phyloP scores from a whole-genome alignment of 2,329 filamentous ascomycete species.

The Hymenoscyphus albidus region DNA sequence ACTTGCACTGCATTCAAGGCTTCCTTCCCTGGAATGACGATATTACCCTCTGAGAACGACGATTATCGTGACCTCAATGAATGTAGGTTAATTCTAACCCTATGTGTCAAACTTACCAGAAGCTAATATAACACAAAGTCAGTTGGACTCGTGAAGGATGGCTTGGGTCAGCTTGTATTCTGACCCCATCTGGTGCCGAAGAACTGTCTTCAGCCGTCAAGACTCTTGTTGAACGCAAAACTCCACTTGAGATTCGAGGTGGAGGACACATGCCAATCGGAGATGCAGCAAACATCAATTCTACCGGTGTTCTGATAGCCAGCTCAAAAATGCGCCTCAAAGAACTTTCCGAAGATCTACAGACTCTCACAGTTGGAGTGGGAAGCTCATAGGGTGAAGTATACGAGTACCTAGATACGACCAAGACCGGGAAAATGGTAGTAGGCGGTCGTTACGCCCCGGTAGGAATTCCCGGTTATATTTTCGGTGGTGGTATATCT shows the following conservation, averaged over 20 bases:
- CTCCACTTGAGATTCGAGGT: conserved; percentile 50
- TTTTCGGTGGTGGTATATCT: conserved; percentile 36
- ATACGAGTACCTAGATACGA: conserved; percentile 35
- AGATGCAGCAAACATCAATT: conserved; percentile 46
- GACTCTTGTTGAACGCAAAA: conserved; percentile 12
- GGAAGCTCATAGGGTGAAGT: conserved; percentile 39
- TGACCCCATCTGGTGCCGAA: conserved; percentile 15
- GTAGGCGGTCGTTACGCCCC: conserved; percentile 37
- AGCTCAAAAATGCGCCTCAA: conserved; percentile 33
- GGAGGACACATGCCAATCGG: conserved; percentile 56
- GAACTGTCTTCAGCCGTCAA: conserved; percentile 21
- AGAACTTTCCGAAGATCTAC: conserved; percentile 27
- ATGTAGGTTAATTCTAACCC: conserved; percentile 4
- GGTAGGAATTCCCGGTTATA: conserved; percentile 40
- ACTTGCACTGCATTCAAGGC: not conserved
- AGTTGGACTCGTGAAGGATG: conserved; percentile 20
- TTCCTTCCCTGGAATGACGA: conserved; percentile 16
- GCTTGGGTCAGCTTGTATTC: conserved; percentile 20
- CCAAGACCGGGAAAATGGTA: conserved; percentile 32
- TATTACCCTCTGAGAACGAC: conserved; percentile 14
- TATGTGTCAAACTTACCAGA: not conserved
- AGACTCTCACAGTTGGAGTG: conserved; percentile 34
- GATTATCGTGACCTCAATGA: conserved; percentile 17
- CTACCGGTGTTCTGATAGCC: conserved; percentile 47
- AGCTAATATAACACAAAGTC: conserved; percentile 10